Conservation (phyloP, 2,329 filamentous ascomycete genomes). For the Fusarium subglutinans region DNA sequence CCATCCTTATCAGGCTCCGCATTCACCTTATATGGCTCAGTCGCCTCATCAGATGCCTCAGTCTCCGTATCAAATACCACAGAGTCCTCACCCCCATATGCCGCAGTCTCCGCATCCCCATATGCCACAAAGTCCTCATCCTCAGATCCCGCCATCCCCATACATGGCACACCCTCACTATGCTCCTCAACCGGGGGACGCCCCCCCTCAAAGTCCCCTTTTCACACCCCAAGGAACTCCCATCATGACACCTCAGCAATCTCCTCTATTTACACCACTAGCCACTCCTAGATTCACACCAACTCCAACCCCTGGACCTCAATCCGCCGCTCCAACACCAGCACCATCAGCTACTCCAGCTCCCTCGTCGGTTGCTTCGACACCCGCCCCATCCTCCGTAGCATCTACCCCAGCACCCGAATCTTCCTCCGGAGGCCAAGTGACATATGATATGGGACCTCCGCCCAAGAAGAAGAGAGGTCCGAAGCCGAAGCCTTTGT, state of each 20-base stretch:
- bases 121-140: background rate
- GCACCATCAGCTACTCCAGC: background rate
- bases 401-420: background rate
- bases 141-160: background rate
- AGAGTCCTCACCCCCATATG: background rate
- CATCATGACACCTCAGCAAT: background rate
- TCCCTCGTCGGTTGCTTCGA: background rate
- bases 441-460: background rate
- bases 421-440: background rate
- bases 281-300: background rate
- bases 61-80: background rate
- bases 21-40: background rate
- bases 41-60: background rate
- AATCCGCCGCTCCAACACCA: background rate
- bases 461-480: conserved; percentile 8
- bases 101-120: background rate
- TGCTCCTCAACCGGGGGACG: background rate
- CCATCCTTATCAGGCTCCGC: background rate
- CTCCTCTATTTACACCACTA: conserved; percentile 1
- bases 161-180: background rate
- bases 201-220: background rate
- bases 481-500: conserved; percentile 15
- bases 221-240: background rate
- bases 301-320: background rate
- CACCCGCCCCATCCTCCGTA: background rate